A percentile compares a stretch with the other conserved stretches of the same genome.
phyloP scores from a whole-genome alignment of 2,329 filamentous ascomycete genomes.

The Stemphylium lycopersici region DNA sequence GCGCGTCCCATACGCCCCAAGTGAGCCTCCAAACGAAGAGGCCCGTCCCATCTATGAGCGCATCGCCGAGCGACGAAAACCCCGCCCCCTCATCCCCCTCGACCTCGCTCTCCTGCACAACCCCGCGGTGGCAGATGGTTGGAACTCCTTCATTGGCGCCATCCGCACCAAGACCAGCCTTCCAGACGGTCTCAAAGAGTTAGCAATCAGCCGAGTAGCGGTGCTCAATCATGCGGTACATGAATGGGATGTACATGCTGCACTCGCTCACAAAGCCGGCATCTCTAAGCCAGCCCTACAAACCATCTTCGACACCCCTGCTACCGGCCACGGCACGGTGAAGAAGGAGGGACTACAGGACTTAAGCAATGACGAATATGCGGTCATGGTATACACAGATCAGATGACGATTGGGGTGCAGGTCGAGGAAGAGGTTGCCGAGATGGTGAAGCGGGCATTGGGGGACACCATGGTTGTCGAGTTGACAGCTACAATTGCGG shows the following conservation, averaged over 20 bases:
- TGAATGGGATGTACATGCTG: constrained; percentile 82
- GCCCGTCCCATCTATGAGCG: constrained; percentile 56
- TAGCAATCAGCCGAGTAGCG: constrained; percentile 83
- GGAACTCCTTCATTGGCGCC: constrained; percentile 64
- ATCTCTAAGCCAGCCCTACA: constrained; percentile 65
- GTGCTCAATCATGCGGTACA: constrained; percentile 83
- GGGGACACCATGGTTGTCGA: constrained; percentile 77
- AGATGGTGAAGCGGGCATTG: constrained; percentile 65
- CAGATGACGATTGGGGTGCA: constrained; percentile 80
- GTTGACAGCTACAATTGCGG: constrained; percentile 77
- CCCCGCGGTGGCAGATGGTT: constrained; percentile 62
- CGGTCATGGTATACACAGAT: constrained; percentile 75
- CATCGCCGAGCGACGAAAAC: constrained; percentile 59
- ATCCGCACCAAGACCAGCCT: constrained; percentile 62
- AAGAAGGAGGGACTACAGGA: constrained; percentile 46
- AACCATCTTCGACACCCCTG: constrained; percentile 48
- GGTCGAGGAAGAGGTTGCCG: constrained; percentile 72
- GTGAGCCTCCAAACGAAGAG: constrained; percentile 55
- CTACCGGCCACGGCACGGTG: constrained; percentile 21
- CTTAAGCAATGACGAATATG: constrained; percentile 60
- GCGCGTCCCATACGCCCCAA: constrained; percentile 63
- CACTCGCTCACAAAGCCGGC: constrained; percentile 63
- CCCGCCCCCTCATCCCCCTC: constrained; percentile 60
- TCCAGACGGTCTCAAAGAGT: constrained; percentile 65
- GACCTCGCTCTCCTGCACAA: constrained; percentile 64